Percentiles rank a stretch among this genome's conserved stretches.
Evolutionary conservation across 495 filamentous ascomycete species (phyloP).

Genomic region (Penicillium robsamsonii): DNA sequence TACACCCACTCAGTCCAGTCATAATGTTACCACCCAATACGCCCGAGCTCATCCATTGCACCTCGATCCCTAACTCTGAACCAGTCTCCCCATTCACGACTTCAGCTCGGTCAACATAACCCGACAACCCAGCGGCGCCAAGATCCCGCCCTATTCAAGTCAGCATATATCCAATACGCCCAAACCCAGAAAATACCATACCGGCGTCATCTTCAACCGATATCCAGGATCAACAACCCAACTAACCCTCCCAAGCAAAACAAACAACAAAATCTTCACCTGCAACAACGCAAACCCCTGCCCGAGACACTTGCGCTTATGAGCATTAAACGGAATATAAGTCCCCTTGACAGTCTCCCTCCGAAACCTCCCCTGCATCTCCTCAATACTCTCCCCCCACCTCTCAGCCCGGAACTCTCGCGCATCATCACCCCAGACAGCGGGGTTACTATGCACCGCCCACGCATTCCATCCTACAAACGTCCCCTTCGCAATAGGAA

Average conservation of each 20-base stretch:
- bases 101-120: conserved; percentile 8
- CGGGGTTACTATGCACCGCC: conserved; percentile 30
- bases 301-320: conserved; percentile 37
- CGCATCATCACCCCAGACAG: conserved; percentile 32
- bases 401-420: conserved; percentile 33
- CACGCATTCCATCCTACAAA: conserved; percentile 41
- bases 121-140: conserved; percentile 9
- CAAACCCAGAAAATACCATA: conserved; percentile 21
- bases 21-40: background rate
- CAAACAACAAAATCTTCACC: conserved; percentile 35
- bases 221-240: conserved; percentile 34
- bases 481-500: conserved; percentile 31
- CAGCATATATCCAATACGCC: background rate
- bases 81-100: background rate
- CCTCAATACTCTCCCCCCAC: conserved; percentile 35
- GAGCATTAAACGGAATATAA: conserved; percentile 39
- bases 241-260: conserved; percentile 26
- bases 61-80: too few relatives aligned
- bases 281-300: conserved; percentile 36
- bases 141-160: conserved; percentile 4
- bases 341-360: conserved; percentile 30
- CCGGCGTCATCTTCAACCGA: conserved; percentile 34
- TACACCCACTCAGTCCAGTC: background rate
- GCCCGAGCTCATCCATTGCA: background rate
- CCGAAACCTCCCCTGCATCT: conserved; percentile 29